Evolutionary conservation across 768 basidiomycete species (phyloP).

Genomic region (Pleurotus citrinopileatus): DNA sequence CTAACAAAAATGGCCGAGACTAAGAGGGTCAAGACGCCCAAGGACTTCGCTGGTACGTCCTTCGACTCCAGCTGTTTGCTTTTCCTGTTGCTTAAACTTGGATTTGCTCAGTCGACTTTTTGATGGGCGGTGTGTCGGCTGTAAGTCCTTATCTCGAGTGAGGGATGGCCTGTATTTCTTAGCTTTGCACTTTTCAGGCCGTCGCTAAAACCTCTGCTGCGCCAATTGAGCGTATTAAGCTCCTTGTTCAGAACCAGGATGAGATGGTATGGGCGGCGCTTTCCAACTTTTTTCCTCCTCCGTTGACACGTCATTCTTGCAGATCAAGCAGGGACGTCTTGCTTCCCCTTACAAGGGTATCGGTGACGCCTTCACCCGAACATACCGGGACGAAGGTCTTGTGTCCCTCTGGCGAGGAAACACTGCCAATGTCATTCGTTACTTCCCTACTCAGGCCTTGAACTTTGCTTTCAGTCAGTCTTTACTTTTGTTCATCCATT

Average conservation of each 20-base stretch:
- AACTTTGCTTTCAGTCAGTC: constrained; percentile 99
- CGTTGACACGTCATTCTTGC: constrained; percentile 29
- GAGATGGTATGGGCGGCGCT: constrained; percentile 77
- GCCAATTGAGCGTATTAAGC: constrained; percentile 99
- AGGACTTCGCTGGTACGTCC: constrained; percentile 82
- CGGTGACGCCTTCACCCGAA: constrained; percentile 86
- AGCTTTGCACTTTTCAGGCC: constrained; percentile 51
- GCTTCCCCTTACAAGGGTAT: constrained; percentile 96
- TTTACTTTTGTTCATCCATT: neutral
- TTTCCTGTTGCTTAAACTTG: constrained; percentile 20
- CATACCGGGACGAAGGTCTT: constrained; percentile 93
- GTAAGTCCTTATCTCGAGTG: constrained; percentile 40
- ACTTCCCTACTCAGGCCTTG: constrained; percentile 99
- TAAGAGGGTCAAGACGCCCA: constrained; percentile 84
- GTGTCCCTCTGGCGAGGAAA: constrained; percentile 98
- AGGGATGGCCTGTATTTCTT: constrained; percentile 6
- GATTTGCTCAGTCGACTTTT: constrained; percentile 69
- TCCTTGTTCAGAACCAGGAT: constrained; percentile 98
- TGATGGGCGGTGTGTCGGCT: constrained; percentile 96
- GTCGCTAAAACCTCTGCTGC: constrained; percentile 99
- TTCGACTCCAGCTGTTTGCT: constrained; percentile 12
- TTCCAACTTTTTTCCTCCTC: constrained; percentile 5
- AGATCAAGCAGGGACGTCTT: constrained; percentile 99
- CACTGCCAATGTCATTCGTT: constrained; percentile 99
- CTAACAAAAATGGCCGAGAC: constrained; percentile 70